phyloP scores from a whole-genome alignment of 1,139 yeast genomes.

The Kurtzmaniella quercitrusa region DNA sequence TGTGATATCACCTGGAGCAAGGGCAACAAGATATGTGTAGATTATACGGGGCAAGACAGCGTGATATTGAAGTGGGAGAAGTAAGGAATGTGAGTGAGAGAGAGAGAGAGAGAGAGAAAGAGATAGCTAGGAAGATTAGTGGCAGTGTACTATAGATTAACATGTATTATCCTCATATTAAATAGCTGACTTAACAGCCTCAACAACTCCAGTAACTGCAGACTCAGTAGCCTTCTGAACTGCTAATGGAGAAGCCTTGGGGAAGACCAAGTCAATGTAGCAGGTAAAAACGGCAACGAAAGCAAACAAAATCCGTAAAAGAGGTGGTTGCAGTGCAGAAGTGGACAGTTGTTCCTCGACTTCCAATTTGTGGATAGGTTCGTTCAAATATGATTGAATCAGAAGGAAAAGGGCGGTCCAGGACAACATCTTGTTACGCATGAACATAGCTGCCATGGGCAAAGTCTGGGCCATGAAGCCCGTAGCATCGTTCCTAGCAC shows the following conservation, averaged over 20 bases:
- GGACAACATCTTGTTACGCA: conserved; percentile 50
- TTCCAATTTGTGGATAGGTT: conserved; percentile 37
- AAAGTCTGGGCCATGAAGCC: conserved; percentile 52
- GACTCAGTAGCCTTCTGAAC: conserved; percentile 19
- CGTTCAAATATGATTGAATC: conserved; percentile 45
- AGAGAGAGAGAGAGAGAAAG: background rate
- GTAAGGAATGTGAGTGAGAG: background rate
- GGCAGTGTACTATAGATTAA: conserved; percentile 1
- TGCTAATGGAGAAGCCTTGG: conserved; percentile 26
- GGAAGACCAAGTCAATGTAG: conserved; percentile 48
- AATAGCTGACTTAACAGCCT: conserved; percentile 5
- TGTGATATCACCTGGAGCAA: conserved; percentile 44
- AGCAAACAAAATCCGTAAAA: conserved; percentile 44
- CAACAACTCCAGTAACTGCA: conserved; percentile 18
- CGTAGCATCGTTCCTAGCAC: conserved; percentile 43
- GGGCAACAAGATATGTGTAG: conserved; percentile 27
- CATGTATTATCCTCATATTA: background rate
- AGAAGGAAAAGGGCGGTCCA: conserved; percentile 55
- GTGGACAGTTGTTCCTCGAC: conserved; percentile 12
- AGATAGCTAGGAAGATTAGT: background rate
- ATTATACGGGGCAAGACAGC: conserved; percentile 42
- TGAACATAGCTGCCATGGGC: conserved; percentile 67
- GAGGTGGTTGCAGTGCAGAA: conserved; percentile 36
- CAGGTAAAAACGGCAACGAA: conserved; percentile 45
- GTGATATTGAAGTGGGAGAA: conserved; percentile 23